Evolutionary conservation across 176 grass and related monocot genomes (phyloP), one percentile per base, ranked within the genome.

Genomic region (Triticum turgidum): DNA sequence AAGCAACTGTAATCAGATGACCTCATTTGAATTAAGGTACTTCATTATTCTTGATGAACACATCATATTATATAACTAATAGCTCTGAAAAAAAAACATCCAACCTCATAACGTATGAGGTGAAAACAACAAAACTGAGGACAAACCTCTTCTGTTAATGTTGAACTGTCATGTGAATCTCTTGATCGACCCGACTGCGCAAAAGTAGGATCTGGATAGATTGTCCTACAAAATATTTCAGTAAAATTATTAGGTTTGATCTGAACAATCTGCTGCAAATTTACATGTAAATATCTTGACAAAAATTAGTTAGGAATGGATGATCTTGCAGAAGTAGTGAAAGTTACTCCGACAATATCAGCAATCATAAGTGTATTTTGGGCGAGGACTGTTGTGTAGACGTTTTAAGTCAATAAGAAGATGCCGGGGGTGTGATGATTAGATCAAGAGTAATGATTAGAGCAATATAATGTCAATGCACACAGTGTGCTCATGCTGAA

Each of bases 111-210:
- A 76, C 30, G 58, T 21, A 76, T 52, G 45, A 44, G 18, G 49
- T 15, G 15, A 61, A 67, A 66, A 42, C 54, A 15, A 44, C 42
- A 82, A 80, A 69, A 80, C 38, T 52, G 5, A 91, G n/a, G 15
- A 76, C 65, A 20, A 45, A 98, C 97, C 92, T 98, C 88, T 86
- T 96, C 97, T 80, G 89, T 90, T 81, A 98, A 25, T 42, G 92
- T 89, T 84, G 88, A 92, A 71, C 91, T 91, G 44, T 92, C 86
- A 63, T 89, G 91, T 20, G 70, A 68, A 14, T 92, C 93, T 61
- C 77, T 76, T 76, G 88, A 86, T 45, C 78, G 82, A 38, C 81
- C 74, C 18, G 90, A 91, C 44, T 85, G 86, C 1, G 86, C 82
- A 44, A 82, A 71, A 72, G 71, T 81, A 12, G 86, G 86, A 81